Evolutionary conservation across 768 basidiomycete genomes (phyloP).

Genomic region (Pleurotus giganteus): DNA sequence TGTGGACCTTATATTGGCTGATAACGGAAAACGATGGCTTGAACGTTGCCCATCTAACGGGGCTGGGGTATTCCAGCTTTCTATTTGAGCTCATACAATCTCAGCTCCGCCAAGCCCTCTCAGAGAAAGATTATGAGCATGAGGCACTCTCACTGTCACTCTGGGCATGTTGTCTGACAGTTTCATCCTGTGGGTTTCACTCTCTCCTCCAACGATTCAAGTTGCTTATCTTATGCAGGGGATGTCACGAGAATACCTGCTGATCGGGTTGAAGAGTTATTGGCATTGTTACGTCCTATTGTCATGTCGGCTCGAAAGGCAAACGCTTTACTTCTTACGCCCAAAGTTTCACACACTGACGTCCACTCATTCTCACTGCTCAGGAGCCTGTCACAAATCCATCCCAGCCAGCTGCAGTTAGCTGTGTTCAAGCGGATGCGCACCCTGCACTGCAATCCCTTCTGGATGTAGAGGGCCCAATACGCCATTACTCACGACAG

Average conservation of each 20-base stretch:
- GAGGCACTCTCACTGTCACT: conserved; percentile 29
- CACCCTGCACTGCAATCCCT: not conserved
- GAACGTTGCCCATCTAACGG: conserved; percentile 44
- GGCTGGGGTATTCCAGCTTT: conserved; percentile 38
- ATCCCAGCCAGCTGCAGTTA: not conserved
- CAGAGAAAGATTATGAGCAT: conserved; percentile 13
- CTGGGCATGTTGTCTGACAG: conserved; percentile 39
- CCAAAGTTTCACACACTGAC: conserved; percentile 9
- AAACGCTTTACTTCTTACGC: not conserved
- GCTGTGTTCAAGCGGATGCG: not conserved
- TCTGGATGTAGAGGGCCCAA: not conserved
- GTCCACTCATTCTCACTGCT: conserved; percentile 11
- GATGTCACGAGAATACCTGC: conserved; percentile 35
- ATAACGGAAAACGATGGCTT: conserved; percentile 43
- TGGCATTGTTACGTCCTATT: conserved; percentile 40
- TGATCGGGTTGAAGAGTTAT: conserved; percentile 38
- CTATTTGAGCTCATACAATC: conserved; percentile 28
- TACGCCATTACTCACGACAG: conserved; percentile 8
- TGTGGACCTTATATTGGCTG: conserved; percentile 47
- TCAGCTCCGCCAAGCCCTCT: conserved; percentile 8
- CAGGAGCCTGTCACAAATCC: not conserved
- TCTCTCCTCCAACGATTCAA: conserved; percentile 16
- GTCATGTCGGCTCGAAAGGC: conserved; percentile 19
- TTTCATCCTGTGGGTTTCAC: conserved; percentile 35
- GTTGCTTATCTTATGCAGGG: conserved; percentile 25